phyloP scores from a whole-genome alignment of 805 yeast genomes.

The Scheffersomyces lignosus region DNA sequence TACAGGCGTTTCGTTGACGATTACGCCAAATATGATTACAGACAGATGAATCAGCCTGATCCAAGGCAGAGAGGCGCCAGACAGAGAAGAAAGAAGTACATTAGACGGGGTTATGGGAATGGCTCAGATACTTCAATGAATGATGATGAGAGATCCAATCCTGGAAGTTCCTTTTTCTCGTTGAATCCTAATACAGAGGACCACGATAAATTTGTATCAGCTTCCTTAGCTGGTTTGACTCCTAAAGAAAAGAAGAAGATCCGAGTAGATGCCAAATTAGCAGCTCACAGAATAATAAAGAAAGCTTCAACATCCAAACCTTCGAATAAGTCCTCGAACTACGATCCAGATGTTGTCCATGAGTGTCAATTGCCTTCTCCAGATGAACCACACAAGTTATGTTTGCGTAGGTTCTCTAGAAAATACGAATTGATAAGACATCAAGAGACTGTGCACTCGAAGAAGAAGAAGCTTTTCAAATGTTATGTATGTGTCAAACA shows the following conservation, averaged over 20 bases:
- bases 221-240: constrained; percentile 13
- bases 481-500: constrained; percentile 84
- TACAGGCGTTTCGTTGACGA: constrained; percentile 34
- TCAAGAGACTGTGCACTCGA: constrained; percentile 94
- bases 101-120: constrained; percentile 5
- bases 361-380: constrained; percentile 47
- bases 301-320: constrained; percentile 20
- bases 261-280: constrained; percentile 22
- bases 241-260: constrained; percentile 17
- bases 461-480: constrained; percentile 78
- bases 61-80: constrained; percentile 11
- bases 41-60: constrained; percentile 17
- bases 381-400: constrained; percentile 40
- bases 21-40: constrained; percentile 28
- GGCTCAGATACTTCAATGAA: constrained; percentile 1
- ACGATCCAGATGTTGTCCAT: constrained; percentile 48
- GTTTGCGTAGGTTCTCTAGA: constrained; percentile 44
- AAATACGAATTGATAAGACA: constrained; percentile 94
- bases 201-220: constrained; percentile 22
- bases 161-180: constrained; percentile 11
- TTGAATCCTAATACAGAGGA: constrained; percentile 18
- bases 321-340: constrained; percentile 38
- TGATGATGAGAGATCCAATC: constrained; percentile 4
- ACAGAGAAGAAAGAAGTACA: constrained; percentile 9
- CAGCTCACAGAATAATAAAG: constrained; percentile 31